Evolutionary conservation across 768 basidiomycete genomes (phyloP).

Genomic region (Boletus tomentosulus): DNA sequence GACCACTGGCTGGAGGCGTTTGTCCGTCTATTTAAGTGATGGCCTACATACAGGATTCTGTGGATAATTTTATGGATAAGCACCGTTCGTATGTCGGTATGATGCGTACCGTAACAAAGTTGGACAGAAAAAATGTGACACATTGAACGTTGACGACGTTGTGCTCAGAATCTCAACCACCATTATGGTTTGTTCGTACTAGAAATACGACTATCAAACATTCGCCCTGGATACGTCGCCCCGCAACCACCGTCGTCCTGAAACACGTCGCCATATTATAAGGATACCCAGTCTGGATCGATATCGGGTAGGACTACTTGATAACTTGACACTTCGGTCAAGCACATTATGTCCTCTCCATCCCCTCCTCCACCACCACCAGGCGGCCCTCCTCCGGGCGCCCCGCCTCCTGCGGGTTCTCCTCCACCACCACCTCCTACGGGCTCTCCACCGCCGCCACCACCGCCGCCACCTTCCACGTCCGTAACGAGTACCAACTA

Average conservation of each 20-base stretch:
- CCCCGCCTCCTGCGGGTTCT: background rate
- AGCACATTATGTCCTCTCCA: conserved; percentile 12
- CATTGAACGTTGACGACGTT: background rate
- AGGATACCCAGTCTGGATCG: conserved; percentile 5
- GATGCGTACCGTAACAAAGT: background rate
- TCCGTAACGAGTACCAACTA: conserved; percentile 23
- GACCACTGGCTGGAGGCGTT: background rate
- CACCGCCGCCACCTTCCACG: background rate
- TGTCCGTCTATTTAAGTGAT: background rate
- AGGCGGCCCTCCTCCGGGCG: background rate
- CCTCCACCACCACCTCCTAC: background rate
- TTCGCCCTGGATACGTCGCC: conserved; percentile 10
- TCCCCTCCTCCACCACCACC: background rate
- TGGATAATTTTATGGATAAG: background rate
- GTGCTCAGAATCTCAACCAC: background rate
- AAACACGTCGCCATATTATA: conserved; percentile 11
- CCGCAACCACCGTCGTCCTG: conserved; percentile 4
- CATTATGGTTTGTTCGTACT: background rate
- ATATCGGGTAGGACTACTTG: conserved; percentile 1
- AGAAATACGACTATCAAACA: background rate
- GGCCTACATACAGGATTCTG: background rate
- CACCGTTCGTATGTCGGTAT: background rate
- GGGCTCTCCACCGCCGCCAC: background rate
- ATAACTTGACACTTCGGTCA: background rate
- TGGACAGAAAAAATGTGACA: background rate